phyloP scores from a whole-genome alignment of 495 filamentous ascomycete species.

The Penicillium parvum region DNA sequence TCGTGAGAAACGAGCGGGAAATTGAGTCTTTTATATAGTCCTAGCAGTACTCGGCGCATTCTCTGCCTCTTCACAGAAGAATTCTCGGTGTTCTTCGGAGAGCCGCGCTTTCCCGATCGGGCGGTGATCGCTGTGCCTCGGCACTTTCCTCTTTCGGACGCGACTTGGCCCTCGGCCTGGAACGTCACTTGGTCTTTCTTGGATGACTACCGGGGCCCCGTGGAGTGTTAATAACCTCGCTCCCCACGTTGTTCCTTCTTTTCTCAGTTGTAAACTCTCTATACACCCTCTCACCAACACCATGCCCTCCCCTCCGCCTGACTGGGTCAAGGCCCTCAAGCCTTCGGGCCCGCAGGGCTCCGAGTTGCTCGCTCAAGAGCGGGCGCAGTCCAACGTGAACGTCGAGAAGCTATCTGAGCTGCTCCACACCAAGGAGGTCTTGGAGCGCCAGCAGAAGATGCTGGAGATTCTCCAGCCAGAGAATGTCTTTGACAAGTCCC shows the following conservation, averaged over 20 bases:
- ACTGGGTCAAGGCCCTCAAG: conserved; percentile 62
- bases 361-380: conserved; percentile 56
- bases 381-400: conserved; percentile 53
- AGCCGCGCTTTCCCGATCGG: background rate
- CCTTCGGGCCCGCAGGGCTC: conserved; percentile 56
- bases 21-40: background rate
- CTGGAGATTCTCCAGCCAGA: conserved; percentile 54
- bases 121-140: conserved; percentile 12
- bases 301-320: conserved; percentile 45
- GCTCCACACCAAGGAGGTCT: conserved; percentile 53
- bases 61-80: background rate
- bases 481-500: conserved; percentile 63
- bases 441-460: conserved; percentile 50
- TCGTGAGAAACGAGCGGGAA: too few species aligned
- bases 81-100: conserved; percentile 13
- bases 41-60: too few species aligned
- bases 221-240: conserved; percentile 14
- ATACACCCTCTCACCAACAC: background rate
- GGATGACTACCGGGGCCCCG: conserved; percentile 4
- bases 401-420: conserved; percentile 58
- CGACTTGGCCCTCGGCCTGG: conserved; percentile 15
- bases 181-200: too few species aligned
- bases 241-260: conserved; percentile 8
- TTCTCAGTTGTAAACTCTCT: conserved; percentile 4
- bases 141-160: conserved; percentile 22